phyloP scores from a whole-genome alignment of 208 protist genomes.

The Crithidia thermophila region DNA sequence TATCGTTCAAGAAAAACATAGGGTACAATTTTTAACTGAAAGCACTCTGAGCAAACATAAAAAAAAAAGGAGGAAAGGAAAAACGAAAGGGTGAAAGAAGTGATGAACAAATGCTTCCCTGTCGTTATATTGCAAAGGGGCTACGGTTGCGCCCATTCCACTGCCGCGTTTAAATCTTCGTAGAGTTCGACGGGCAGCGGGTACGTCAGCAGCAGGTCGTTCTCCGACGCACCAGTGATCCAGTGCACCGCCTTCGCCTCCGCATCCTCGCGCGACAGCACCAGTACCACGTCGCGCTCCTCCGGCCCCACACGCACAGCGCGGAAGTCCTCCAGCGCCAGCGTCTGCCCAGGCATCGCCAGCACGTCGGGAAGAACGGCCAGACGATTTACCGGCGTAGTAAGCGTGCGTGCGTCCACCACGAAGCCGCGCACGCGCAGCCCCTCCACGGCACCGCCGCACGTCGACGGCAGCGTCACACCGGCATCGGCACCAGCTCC shows the following conservation, averaged over 20 bases:
- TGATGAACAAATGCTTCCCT: too few species aligned
- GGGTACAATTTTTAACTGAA: too few species aligned
- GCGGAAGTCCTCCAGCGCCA: slow-evolving; percentile 66
- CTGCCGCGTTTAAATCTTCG: slow-evolving; percentile 40
- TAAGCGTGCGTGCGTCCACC: slow-evolving; percentile 33
- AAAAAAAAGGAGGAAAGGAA: too few species aligned
- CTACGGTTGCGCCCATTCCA: too few species aligned
- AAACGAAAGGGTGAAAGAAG: too few species aligned
- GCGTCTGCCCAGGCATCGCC: slow-evolving; percentile 47
- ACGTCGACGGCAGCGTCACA: slow-evolving; percentile 28
- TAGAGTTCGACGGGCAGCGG: slow-evolving; percentile 43
- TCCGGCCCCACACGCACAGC: slow-evolving; percentile 29
- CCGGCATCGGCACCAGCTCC: neutral
- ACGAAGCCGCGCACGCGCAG: slow-evolving; percentile 40
- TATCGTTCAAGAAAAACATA: too few species aligned
- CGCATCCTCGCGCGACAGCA: slow-evolving; percentile 39
- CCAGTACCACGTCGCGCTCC: slow-evolving; percentile 28
- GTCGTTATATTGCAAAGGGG: too few species aligned
- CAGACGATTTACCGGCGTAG: neutral
- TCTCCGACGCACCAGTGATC: slow-evolving; percentile 45
- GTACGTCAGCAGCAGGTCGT: slow-evolving; percentile 46
- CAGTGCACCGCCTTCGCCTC: slow-evolving; percentile 45
- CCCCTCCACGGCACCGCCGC: slow-evolving; percentile 8
- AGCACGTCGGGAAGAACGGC: slow-evolving; percentile 19
- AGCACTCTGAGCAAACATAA: too few species aligned